Evolutionary conservation across 192 early-diverging fungal species (phyloP).

Genomic region (Linnemannia zychae): DNA sequence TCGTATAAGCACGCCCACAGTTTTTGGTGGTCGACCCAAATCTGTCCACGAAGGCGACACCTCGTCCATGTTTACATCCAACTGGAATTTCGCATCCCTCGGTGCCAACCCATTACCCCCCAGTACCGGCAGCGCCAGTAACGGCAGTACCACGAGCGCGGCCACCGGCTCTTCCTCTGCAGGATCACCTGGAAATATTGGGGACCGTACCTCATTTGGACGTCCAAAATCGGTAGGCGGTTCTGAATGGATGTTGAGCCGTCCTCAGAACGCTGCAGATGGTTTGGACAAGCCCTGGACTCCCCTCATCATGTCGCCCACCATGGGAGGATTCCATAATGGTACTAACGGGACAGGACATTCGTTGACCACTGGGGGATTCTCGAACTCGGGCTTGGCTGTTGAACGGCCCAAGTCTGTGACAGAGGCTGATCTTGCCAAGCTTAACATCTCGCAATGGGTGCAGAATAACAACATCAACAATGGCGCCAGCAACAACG

Average conservation of each 20-base stretch:
- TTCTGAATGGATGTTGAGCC: slow-evolving; percentile 56
- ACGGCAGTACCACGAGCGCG: not conserved
- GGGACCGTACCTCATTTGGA: slow-evolving; percentile 46
- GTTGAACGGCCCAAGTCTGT: slow-evolving; percentile 58
- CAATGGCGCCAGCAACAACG: not conserved
- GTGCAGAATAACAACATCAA: slow-evolving; percentile 30
- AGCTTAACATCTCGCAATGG: slow-evolving; percentile 50
- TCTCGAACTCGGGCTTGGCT: slow-evolving; percentile 34
- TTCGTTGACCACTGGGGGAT: slow-evolving; percentile 33
- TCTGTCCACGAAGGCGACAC: slow-evolving; percentile 55
- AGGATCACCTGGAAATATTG: slow-evolving; percentile 48
- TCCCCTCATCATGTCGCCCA: slow-evolving; percentile 40
- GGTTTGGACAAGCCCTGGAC: slow-evolving; percentile 49
- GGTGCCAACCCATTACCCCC: slow-evolving; percentile 43
- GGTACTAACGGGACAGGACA: slow-evolving; percentile 50
- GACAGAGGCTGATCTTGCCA: slow-evolving; percentile 47
- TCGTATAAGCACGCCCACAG: slow-evolving; percentile 31
- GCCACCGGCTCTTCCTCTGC: slow-evolving; percentile 16
- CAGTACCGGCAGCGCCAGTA: not conserved
- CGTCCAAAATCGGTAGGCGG: slow-evolving; percentile 64
- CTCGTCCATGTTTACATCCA: slow-evolving; percentile 46
- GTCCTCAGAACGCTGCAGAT: slow-evolving; percentile 14
- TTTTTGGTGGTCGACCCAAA: slow-evolving; percentile 37
- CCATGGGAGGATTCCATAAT: slow-evolving; percentile 51
- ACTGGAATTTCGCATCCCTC: slow-evolving; percentile 49